Conservation (phyloP, 2,329 filamentous ascomycete species). For the Phaeosphaeria sp. region DNA sequence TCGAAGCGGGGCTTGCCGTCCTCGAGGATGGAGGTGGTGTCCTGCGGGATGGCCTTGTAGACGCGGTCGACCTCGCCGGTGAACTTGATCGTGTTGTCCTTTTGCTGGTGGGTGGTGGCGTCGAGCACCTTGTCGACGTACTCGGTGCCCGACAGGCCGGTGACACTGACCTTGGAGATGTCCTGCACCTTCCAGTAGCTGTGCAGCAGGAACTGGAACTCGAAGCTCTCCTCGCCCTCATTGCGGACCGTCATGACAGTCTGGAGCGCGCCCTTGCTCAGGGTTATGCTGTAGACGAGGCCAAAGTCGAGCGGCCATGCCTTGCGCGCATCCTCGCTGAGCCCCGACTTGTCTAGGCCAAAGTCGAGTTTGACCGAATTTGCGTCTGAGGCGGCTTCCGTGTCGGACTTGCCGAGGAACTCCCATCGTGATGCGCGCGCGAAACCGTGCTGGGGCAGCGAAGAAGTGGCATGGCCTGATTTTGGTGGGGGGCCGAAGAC, state of each 20-base stretch:
- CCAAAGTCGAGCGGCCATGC: constrained; percentile 89
- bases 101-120: constrained; percentile 68
- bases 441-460: constrained; percentile 92
- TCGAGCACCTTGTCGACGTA: constrained; percentile 87
- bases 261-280: constrained; percentile 75
- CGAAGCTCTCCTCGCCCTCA: constrained; percentile 80
- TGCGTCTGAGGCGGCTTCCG: constrained; percentile 60
- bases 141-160: constrained; percentile 75
- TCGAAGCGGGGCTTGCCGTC: constrained; percentile 71
- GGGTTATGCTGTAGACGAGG: constrained; percentile 89
- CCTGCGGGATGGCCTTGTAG: constrained; percentile 72
- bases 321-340: constrained; percentile 71
- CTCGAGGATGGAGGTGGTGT: constrained; percentile 69
- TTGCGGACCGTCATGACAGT: constrained; percentile 90
- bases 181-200: constrained; percentile 91
- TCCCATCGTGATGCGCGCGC: constrained; percentile 91
- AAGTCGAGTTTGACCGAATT: constrained; percentile 91
- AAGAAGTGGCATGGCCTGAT: constrained; percentile 75
- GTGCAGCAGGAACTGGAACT: constrained; percentile 91
- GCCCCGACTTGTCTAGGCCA: constrained; percentile 77
- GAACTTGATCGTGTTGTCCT: constrained; percentile 71
- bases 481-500: constrained; percentile 82
- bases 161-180: constrained; percentile 74
- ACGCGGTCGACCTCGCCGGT: constrained; percentile 85
- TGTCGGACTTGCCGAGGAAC: constrained; percentile 87